Percentiles rank a stretch among this genome's conserved stretches.
Conservation (phyloP, 2,329 filamentous ascomycete genomes). For the Clonostachys rhizophaga region DNA sequence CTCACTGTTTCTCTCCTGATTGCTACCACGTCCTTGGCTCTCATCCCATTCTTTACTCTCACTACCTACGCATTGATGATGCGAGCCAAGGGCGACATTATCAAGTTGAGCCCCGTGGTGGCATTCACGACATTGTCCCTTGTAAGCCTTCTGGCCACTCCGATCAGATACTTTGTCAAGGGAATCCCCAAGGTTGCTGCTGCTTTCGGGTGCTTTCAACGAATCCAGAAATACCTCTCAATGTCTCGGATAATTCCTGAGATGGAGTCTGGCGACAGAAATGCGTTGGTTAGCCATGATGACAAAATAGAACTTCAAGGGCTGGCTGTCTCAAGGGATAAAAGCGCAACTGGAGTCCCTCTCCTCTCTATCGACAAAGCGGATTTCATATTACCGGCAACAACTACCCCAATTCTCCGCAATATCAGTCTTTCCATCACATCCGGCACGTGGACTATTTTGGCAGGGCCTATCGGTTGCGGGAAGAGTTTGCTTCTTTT, state of each 20-base stretch:
- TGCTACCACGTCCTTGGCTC: constrained; percentile 20
- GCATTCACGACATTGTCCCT: constrained; percentile 19
- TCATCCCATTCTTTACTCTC: constrained; percentile 18
- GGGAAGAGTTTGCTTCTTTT: constrained; percentile 34
- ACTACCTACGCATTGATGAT: constrained; percentile 7
- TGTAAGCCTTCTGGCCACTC: background rate
- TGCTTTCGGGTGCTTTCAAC: constrained; percentile 1
- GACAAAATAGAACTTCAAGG: no score
- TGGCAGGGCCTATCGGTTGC: constrained; percentile 17
- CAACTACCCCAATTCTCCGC: constrained; percentile 9
- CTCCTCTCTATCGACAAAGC: no score
- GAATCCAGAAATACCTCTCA: constrained; percentile 4
- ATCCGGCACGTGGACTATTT: background rate
- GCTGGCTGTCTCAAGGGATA: no score
- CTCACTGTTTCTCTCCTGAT: constrained; percentile 8
- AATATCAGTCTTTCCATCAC: constrained; percentile 13
- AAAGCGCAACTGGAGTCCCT: no score
- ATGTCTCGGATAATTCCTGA: constrained; percentile 1
- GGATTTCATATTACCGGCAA: constrained; percentile 1
- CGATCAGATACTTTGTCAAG: constrained; percentile 1
- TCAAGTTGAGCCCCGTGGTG: constrained; percentile 17
- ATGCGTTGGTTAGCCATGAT: no score
- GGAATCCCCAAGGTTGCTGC: constrained; percentile 2
- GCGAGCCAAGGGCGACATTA: background rate
- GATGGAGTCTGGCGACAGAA: constrained; percentile 8